Evolutionary conservation across 306 rosid species (phyloP), one percentile per base, ranked within the genome.

Genomic region (Cyamopsis tetragonoloba): DNA sequence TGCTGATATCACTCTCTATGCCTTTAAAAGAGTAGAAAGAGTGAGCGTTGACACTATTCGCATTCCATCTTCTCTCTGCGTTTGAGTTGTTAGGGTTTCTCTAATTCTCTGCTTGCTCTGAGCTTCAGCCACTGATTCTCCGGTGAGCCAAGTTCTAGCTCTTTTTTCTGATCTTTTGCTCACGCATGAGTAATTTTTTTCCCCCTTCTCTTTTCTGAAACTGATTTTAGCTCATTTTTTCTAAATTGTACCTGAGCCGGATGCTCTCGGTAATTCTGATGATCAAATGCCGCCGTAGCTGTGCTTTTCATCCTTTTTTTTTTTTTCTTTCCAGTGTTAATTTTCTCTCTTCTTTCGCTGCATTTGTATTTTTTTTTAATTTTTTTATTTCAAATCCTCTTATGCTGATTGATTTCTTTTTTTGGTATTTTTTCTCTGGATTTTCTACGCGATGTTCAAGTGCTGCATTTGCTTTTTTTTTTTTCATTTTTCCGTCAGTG

Each of bases 31-130:
- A 63, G 72, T 28, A n/a, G 60, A 10, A 2, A 1, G 8, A 20
- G 30, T 0, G 42, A 24, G 19, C 2, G 17, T 43, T 31, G 17
- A 12, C 19, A 15, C 57, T 4, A 5, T 13, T 28, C 24, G 11
- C 14, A 24, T 13, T 30, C 32, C 28, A 17, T 68, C 18, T 53
- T 11, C 66, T 43, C 58, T 47, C 5, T 4, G 51, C 6, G 4
- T 54, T 8, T 27, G 15, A 4, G 7, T 1, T 10, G 10, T 20
- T 77, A 77, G 77, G 81, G 77, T 71, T 77, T 44, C 6, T 3
- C n/a, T n/a, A n/a, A n/a, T 1, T 7, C 15, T 3, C 26, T 31
- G 63, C 62, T 20, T 22, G 50, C 51, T 62, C 35, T 8, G 37
- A 7, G 41, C 2, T 22, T 54, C 55, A 14, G 31, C 37, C 13